Evolutionary conservation across 2,329 filamentous ascomycete species (phyloP).

Genomic region (Microcera coccophila): DNA sequence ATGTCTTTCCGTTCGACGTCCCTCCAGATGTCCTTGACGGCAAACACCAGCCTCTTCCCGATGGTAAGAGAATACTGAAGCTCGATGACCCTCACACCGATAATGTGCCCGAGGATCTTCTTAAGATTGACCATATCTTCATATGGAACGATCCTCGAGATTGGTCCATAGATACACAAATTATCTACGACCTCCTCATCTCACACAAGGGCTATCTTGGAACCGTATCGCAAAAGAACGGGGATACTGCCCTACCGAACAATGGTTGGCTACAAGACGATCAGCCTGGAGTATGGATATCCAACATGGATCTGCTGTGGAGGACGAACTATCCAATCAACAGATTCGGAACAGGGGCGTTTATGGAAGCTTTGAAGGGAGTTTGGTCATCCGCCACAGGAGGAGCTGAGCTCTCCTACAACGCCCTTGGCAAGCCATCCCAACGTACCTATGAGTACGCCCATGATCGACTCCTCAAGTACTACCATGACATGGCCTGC

Average conservation of each 20-base stretch:
- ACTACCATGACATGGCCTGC: slow-evolving; percentile 27
- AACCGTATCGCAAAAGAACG: slow-evolving; percentile 72
- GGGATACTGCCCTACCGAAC: slow-evolving; percentile 59
- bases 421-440: slow-evolving; percentile 79
- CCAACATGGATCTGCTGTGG: slow-evolving; percentile 88
- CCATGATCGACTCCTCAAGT: slow-evolving; percentile 62
- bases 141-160: slow-evolving; percentile 95
- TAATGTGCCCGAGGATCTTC: slow-evolving; percentile 38
- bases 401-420: slow-evolving; percentile 57
- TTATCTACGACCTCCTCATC: slow-evolving; percentile 78
- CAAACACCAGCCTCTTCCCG: slow-evolving; percentile 27
- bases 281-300: slow-evolving; percentile 81
- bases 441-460: slow-evolving; percentile 77
- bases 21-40: slow-evolving; percentile 30
- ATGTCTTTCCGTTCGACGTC: slow-evolving; percentile 76
- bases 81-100: slow-evolving; percentile 32
- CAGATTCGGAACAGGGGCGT: slow-evolving; percentile 86
- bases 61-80: slow-evolving; percentile 32
- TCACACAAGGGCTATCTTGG: slow-evolving; percentile 76
- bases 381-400: slow-evolving; percentile 72
- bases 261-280: slow-evolving; percentile 76
- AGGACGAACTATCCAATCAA: slow-evolving; percentile 79
- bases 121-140: slow-evolving; percentile 86
- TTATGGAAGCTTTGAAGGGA: slow-evolving; percentile 75
- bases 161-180: slow-evolving; percentile 85